A percentile compares a stretch with the other conserved stretches of the same genome.
phyloP scores from a whole-genome alignment of 805 yeast species.

The Ogataea degrootiae region DNA sequence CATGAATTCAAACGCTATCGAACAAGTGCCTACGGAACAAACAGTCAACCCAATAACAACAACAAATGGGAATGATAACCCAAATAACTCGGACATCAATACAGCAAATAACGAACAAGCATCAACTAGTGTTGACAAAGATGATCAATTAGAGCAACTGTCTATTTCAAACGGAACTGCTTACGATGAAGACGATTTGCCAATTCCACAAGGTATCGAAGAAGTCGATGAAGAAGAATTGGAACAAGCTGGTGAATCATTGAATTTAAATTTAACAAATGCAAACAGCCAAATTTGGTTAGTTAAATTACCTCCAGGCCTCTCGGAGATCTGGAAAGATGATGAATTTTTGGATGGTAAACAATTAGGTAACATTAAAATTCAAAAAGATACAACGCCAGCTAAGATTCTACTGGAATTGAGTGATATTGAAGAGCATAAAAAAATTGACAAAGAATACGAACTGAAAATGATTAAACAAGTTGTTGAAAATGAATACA shows the following conservation, averaged over 20 bases:
- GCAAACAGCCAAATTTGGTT: conserved; percentile 82
- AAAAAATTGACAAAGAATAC: conserved; percentile 75
- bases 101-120: neutral
- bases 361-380: conserved; percentile 74
- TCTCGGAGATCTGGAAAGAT: conserved; percentile 77
- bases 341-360: conserved; percentile 61
- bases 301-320: conserved; percentile 81
- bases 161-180: conserved; percentile 12
- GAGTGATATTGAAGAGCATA: conserved; percentile 42
- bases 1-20: neutral
- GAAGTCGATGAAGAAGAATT: conserved; percentile 31
- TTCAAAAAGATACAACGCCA: conserved; percentile 41
- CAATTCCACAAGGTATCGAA: conserved; percentile 32
- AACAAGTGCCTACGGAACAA: neutral
- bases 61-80: neutral
- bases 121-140: neutral
- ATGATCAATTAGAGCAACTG: neutral
- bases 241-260: conserved; percentile 52
- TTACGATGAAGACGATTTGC: conserved; percentile 28
- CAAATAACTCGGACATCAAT: neutral
- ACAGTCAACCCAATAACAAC: neutral
- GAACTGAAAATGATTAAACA: conserved; percentile 74
- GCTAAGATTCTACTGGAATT: conserved; percentile 53
- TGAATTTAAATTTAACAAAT: conserved; percentile 66
- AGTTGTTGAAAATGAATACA: conserved; percentile 77